phyloP scores from a whole-genome alignment of 2,329 filamentous ascomycete genomes.

The Sphaerulina musiva region DNA sequence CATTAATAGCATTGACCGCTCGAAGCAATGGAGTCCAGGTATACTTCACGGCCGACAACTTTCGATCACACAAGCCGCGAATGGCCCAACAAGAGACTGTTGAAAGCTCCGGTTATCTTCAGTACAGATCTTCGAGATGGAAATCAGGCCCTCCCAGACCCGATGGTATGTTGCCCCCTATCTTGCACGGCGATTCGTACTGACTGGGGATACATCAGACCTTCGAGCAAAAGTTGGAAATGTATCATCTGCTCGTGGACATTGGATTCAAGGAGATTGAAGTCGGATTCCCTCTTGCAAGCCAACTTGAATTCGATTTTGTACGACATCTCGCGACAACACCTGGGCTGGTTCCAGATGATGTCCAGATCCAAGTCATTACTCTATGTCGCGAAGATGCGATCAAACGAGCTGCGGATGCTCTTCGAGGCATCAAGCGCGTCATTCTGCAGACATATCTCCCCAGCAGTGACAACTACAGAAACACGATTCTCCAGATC shows the following conservation, averaged over 20 bases:
- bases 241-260: constrained; percentile 88
- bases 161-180: constrained; percentile 74
- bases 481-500: constrained; percentile 82
- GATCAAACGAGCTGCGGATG: constrained; percentile 82
- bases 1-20: too few species aligned
- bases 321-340: constrained; percentile 80
- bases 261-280: constrained; percentile 98
- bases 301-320: constrained; percentile 93
- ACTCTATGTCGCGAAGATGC: constrained; percentile 88
- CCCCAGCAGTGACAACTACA: constrained; percentile 92
- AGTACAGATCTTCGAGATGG: constrained; percentile 86
- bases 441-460: constrained; percentile 93
- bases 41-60: too few species aligned
- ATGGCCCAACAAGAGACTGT: constrained; percentile 78
- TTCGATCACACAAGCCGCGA: constrained; percentile 64
- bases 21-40: too few species aligned
- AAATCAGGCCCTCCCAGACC: constrained; percentile 86
- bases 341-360: constrained; percentile 73
- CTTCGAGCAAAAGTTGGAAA: constrained; percentile 83
- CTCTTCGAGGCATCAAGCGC: constrained; percentile 82
- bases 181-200: background rate
- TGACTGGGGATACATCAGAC: background rate
- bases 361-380: constrained; percentile 86
- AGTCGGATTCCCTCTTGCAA: constrained; percentile 89
- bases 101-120: constrained; percentile 83